Conservation (phyloP, 371 early-diverging fungal genomes). For the Mucor indicus region DNA sequence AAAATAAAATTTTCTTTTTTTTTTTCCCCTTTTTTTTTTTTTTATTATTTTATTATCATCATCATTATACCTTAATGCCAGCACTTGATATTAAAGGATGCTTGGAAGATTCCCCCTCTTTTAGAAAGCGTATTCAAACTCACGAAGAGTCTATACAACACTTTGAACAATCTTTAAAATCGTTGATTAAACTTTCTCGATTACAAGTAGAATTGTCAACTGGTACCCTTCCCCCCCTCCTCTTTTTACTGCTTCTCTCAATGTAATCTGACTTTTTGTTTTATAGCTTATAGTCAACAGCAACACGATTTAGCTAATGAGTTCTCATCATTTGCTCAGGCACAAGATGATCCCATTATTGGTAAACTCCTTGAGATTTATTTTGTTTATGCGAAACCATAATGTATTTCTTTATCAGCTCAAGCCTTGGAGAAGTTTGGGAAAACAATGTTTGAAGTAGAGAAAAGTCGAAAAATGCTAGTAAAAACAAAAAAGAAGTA, state of each 20-base stretch:
- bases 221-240: conserved; percentile 25
- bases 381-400: background rate
- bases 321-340: conserved; percentile 48
- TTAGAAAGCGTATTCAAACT: conserved; percentile 52
- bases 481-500: conserved; percentile 24
- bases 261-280: background rate
- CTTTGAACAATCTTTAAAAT: conserved; percentile 50
- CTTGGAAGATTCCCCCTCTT: conserved; percentile 59
- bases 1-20: background rate
- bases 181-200: conserved; percentile 52
- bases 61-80: conserved; percentile 25
- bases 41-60: background rate
- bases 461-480: conserved; percentile 61
- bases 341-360: conserved; percentile 61
- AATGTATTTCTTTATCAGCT: conserved; percentile 31
- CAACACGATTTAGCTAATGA: conserved; percentile 55
- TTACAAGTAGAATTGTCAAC: conserved; percentile 53
- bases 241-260: no score
- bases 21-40: background rate
- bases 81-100: conserved; percentile 58
- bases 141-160: conserved; percentile 59
- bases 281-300: conserved; percentile 49
- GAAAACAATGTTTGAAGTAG: conserved; percentile 58
- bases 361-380: conserved; percentile 28
- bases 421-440: conserved; percentile 55